Conservation (phyloP, 1,284 basidiomycete species). For the Apiotrichum siamense region DNA sequence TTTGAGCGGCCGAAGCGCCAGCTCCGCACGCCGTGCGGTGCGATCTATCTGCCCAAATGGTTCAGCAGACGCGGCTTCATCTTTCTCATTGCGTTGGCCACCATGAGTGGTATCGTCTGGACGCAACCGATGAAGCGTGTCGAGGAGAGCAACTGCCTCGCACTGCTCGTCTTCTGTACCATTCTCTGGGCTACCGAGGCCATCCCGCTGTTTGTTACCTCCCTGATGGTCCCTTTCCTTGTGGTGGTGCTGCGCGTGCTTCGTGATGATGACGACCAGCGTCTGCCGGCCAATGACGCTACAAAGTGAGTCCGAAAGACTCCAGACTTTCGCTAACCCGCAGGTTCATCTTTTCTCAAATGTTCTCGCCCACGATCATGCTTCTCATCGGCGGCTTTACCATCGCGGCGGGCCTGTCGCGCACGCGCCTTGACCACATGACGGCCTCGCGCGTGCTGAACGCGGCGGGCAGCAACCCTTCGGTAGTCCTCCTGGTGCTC, state of each 20-base stretch:
- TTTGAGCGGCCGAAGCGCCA: conserved; percentile 46
- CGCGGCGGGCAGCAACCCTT: conserved; percentile 81
- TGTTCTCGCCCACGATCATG: conserved; percentile 71
- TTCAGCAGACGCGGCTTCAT: conserved; percentile 61
- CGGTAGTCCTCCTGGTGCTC: conserved; percentile 81
- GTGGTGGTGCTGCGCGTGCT: conserved; percentile 86
- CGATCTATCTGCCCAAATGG: conserved; percentile 50
- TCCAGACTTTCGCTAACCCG: conserved; percentile 46
- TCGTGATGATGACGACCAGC: conserved; percentile 56
- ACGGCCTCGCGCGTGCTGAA: conserved; percentile 88
- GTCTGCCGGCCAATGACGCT: conserved; percentile 63
- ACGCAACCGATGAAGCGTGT: conserved; percentile 57
- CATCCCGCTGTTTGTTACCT: conserved; percentile 94
- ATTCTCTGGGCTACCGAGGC: conserved; percentile 97
- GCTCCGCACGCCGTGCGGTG: conserved; percentile 59
- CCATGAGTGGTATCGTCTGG: conserved; percentile 61
- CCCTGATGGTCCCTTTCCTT: conserved; percentile 78
- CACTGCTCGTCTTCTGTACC: conserved; percentile 84
- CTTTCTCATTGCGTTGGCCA: conserved; percentile 54
- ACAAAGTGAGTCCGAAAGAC: conserved; percentile 66
- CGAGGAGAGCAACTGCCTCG: conserved; percentile 87
- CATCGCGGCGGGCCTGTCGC: conserved; percentile 90
- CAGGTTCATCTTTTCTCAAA: conserved; percentile 62
- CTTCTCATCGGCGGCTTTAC: conserved; percentile 97
- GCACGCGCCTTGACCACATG: conserved; percentile 94